These are phyloP conservation scores for Aspergillus panamensis DNA, from an alignment of 495 filamentous ascomycete genomes.

Conservation along the genomic window DNA sequence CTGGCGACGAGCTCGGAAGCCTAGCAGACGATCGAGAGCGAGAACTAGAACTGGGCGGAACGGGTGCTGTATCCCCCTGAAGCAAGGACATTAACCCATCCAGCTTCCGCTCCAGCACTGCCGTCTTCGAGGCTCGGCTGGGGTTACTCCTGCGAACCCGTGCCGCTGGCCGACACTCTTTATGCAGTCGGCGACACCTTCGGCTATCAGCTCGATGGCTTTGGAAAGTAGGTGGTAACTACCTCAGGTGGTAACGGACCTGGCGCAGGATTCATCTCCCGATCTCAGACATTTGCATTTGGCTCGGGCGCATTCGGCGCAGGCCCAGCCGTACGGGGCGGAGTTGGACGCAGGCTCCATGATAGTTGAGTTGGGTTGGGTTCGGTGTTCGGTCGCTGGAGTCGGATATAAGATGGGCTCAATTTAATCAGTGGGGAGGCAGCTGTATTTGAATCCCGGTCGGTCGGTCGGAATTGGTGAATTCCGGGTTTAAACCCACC, in stretches of 20 bases:
- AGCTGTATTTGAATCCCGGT: not conserved
- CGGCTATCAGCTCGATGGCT: too few relatives aligned
- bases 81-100: constrained; percentile 14
- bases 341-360: not conserved
- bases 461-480: constrained; percentile 4
- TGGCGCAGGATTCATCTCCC: constrained; percentile 6
- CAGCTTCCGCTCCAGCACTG: constrained; percentile 8
- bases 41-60: too few relatives aligned
- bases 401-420: not conserved
- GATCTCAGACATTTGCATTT: constrained; percentile 12
- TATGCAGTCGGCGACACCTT: constrained; percentile 15
- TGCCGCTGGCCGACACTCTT: constrained; percentile 3
- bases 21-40: not conserved
- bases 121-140: not conserved
- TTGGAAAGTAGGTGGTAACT: not conserved
- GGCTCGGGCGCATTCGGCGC: constrained; percentile 9
- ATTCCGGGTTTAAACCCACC: too few relatives aligned
- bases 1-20: not conserved
- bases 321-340: constrained; percentile 13
- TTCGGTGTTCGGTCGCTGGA: not conserved
- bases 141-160: constrained; percentile 2
- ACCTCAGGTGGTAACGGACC: not conserved
- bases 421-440: too few relatives aligned
- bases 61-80: not conserved
- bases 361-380: not conserved